These are phyloP conservation scores for Arthrobotrys sphaeroides DNA, from an alignment of 2,329 filamentous ascomycete genomes.

Conservation along the genomic window DNA sequence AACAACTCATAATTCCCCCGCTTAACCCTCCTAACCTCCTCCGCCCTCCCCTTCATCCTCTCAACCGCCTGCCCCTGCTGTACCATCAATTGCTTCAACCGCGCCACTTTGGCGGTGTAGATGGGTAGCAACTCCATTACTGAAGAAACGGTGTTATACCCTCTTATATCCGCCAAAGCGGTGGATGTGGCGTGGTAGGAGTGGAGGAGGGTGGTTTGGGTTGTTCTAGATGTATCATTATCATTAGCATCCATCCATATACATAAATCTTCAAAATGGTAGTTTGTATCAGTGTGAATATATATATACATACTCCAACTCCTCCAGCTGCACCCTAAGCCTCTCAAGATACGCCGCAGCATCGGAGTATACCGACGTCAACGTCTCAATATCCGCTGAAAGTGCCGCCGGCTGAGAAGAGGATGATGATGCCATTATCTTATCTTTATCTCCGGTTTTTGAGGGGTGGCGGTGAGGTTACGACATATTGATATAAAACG, in stretches of 20 bases:
- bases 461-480: not conserved
- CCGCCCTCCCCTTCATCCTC: conserved; percentile 28
- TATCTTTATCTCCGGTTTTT: not conserved
- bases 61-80: conserved; percentile 34
- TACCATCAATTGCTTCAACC: conserved; percentile 39
- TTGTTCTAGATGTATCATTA: conserved; percentile 19
- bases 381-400: conserved; percentile 21
- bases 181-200: conserved; percentile 48
- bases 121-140: conserved; percentile 33
- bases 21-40: conserved; percentile 36
- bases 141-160: conserved; percentile 39
- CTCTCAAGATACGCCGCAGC: conserved; percentile 34
- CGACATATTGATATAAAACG: not conserved
- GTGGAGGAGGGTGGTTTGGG: conserved; percentile 37
- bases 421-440: no score
- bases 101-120: conserved; percentile 31
- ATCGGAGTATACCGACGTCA: conserved; percentile 31
- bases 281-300: no score
- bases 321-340: conserved; percentile 20
- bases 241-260: not conserved
- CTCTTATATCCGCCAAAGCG: conserved; percentile 38
- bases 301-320: conserved; percentile 36
- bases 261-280: not conserved
- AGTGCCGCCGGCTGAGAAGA: not conserved
- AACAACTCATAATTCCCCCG: conserved; percentile 5